A percentile compares a stretch with the other conserved stretches of the same genome.
phyloP scores from a whole-genome alignment of 225 moss, liverwort and hornwort species.

The Marchantia paleacea region DNA sequence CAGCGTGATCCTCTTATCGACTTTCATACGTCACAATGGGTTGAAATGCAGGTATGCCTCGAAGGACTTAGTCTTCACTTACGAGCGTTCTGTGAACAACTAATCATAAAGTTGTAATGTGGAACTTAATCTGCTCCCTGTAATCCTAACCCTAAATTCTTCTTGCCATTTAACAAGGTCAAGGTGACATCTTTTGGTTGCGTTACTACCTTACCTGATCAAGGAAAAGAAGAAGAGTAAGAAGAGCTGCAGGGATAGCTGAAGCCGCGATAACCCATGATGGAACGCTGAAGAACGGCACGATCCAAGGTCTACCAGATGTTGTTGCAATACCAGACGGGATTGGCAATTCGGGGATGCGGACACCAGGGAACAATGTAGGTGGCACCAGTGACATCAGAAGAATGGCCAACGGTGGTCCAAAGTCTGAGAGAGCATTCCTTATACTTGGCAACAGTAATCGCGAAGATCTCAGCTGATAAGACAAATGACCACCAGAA shows the following conservation, averaged over 20 bases:
- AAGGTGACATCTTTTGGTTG: neutral
- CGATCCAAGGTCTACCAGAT: constrained; percentile 58
- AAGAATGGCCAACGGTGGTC: constrained; percentile 57
- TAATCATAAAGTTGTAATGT: too few relatives aligned
- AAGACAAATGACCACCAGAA: constrained; percentile 10
- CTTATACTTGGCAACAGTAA: constrained; percentile 52
- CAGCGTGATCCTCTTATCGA: neutral
- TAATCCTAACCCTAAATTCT: neutral
- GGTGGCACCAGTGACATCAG: constrained; percentile 60
- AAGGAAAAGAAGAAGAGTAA: constrained; percentile 65
- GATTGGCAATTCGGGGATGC: constrained; percentile 58
- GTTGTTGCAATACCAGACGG: constrained; percentile 49
- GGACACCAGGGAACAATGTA: constrained; percentile 53
- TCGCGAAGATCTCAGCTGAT: constrained; percentile 59
- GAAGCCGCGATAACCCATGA: constrained; percentile 52
- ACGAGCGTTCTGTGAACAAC: neutral
- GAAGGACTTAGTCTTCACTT: neutral
- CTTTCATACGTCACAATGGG: too few relatives aligned
- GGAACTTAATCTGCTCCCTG: neutral
- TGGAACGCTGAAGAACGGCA: constrained; percentile 58
- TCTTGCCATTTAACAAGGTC: neutral
- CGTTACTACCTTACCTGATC: constrained; percentile 47
- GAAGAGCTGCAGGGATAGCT: constrained; percentile 61
- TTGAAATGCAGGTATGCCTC: neutral
- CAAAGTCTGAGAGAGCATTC: constrained; percentile 62